Evolutionary conservation across 2,329 filamentous ascomycete species (phyloP), one percentile per base, ranked within the genome.

Genomic region (Periconia sp.): DNA sequence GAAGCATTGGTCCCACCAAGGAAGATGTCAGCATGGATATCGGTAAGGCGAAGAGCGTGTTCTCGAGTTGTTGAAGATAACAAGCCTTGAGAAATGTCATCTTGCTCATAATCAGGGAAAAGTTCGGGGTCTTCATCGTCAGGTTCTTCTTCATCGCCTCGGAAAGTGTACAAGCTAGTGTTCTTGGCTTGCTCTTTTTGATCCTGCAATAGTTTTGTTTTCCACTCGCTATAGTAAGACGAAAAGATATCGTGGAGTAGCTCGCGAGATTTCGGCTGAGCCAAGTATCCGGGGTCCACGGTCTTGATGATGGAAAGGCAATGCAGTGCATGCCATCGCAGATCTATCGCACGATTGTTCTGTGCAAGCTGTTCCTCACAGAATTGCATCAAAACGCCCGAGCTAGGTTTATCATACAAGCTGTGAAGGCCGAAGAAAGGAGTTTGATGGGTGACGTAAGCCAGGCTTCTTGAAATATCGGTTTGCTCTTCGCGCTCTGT

Each of bases 111-210:
- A 4, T 81, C 82, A 1, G 92, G 92, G 73, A 97, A 97, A 5
- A 97, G 74, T 51, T 87, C 81, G 15, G 85, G 79, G 52, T 96
- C 86, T 51, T 94, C 88, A 41, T 87, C 81, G 50, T 86, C 81
- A 56, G 88, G 86, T 42, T 95, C 87, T 52, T 89, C 84, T 34
- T 92, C 87, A 26, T 84, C 86, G 22, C 92, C 92, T 50, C 84
- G 83, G 72, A 94, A 96, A 15, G 85, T 86, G 69, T 95, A 99
- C 26, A 95, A 71, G 50, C 88, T 91, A 4, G 82, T 83, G 49
- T 87, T 88, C 19, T 82, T 80, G 13, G 88, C 86, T 54, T 88
- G 84, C 33, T 88, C 82, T 57, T 85, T 83, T 57, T 89, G 87
- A 52, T 96, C 92, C 15, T 83, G 77, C 39, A 86, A 81, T 2